Percentiles rank a stretch among this genome's conserved stretches.
Conservation (phyloP, 441 rosid genomes). For the Bocquillonia castaneifolia region DNA sequence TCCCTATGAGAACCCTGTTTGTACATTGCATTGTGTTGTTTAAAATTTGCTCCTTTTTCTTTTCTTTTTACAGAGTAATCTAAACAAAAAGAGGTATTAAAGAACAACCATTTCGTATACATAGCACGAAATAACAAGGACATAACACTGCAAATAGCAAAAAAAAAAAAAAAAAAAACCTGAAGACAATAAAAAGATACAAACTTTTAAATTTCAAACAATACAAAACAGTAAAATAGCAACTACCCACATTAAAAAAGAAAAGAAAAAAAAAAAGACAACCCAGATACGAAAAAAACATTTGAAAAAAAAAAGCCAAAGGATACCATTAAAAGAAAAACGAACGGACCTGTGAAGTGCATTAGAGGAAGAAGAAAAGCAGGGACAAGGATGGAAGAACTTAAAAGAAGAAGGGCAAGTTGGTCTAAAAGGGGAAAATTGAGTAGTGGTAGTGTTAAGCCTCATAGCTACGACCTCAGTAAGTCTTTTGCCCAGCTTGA, state of each 20-base stretch:
- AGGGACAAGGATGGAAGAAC: constrained; percentile 35
- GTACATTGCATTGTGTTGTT: neutral
- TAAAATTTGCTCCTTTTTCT: neutral
- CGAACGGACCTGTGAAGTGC: constrained; percentile 39
- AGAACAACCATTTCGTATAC: too few species aligned
- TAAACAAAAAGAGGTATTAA: neutral
- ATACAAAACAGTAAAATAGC: too few species aligned
- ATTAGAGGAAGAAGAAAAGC: constrained; percentile 31
- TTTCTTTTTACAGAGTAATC: neutral
- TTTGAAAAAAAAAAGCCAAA: neutral
- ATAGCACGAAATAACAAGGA: too few species aligned
- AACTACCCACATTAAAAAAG: too few species aligned
- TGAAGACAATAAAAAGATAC: too few species aligned
- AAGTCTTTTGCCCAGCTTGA: constrained; percentile 52
- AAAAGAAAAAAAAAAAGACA: neutral
- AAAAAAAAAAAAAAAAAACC: too few species aligned
- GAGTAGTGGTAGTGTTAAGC: constrained; percentile 41
- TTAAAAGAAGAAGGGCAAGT: constrained; percentile 40
- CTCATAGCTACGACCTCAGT: constrained; percentile 53
- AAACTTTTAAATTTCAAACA: too few species aligned
- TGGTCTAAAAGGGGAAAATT: constrained; percentile 39
- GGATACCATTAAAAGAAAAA: constrained; percentile 1
- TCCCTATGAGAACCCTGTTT: neutral
- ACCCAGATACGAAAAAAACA: neutral
- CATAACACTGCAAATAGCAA: too few species aligned